phyloP scores from a whole-genome alignment of 148 eudicot species.

The Pharnaceum exiguum region DNA sequence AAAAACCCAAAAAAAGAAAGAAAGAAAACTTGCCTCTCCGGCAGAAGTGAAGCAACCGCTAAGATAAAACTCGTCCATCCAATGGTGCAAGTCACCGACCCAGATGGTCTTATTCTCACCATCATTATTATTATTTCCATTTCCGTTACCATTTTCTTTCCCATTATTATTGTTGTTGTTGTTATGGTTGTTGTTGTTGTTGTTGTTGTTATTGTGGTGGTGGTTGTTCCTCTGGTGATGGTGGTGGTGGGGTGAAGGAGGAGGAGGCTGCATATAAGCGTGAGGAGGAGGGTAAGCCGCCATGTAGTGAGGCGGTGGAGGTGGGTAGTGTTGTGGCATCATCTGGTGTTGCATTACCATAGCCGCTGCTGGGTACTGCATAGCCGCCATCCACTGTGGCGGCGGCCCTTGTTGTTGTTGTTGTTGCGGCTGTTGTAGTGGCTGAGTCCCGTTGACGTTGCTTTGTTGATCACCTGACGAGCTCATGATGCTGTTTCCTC shows the following conservation, averaged over 20 bases:
- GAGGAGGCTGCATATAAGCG: conserved; percentile 29
- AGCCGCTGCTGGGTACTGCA: conserved; percentile 87
- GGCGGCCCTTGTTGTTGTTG: conserved; percentile 16
- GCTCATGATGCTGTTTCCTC: conserved; percentile 8
- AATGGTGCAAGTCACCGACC: conserved; percentile 86
- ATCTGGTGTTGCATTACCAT: conserved; percentile 93
- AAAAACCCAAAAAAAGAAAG: neutral
- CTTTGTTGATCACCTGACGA: neutral
- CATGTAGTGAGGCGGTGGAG: conserved; percentile 71
- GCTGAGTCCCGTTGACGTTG: conserved; percentile 8
- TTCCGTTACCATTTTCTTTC: neutral
- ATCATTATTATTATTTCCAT: conserved; percentile 13
- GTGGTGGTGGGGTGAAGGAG: conserved; percentile 31
- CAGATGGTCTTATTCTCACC: conserved; percentile 86
- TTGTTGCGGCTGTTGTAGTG: conserved; percentile 5
- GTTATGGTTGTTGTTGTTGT: conserved; percentile 32
- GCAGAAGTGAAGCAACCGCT: conserved; percentile 70
- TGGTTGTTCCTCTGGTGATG: conserved; percentile 22
- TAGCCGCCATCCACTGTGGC: conserved; percentile 36
- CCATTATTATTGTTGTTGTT: conserved; percentile 20
- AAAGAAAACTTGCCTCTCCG: conserved; percentile 43
- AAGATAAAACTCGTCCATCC: conserved; percentile 99
- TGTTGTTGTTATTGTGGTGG: neutral
- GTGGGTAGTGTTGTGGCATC: conserved; percentile 67
- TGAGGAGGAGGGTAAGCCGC: conserved; percentile 55